These are phyloP conservation scores for Barnettozyma siamensis DNA, from an alignment of 805 yeast genomes.

Conservation along the genomic window DNA sequence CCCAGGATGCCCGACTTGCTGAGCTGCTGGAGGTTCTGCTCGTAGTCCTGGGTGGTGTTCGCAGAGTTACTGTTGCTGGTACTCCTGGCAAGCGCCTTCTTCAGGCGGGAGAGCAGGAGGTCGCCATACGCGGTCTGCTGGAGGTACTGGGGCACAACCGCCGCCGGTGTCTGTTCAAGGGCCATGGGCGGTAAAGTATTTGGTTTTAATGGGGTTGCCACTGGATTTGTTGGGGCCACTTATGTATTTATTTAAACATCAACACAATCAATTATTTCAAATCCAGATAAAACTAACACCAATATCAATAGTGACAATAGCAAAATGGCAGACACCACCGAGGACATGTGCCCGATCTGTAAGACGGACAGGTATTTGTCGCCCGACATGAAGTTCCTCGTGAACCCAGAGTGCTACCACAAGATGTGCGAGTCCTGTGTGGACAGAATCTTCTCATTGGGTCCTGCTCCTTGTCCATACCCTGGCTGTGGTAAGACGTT, in stretches of 20 bases:
- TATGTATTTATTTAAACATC: too few species aligned
- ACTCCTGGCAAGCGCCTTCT: neutral
- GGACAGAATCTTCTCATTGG: slow-evolving; percentile 86
- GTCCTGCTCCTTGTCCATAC: slow-evolving; percentile 97
- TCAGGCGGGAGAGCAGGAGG: neutral
- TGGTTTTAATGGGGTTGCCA: too few species aligned
- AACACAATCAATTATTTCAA: too few species aligned
- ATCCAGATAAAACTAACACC: too few species aligned
- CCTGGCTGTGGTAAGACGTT: slow-evolving; percentile 83
- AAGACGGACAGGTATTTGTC: slow-evolving; percentile 90
- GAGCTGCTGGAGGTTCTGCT: neutral
- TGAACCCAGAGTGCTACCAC: slow-evolving; percentile 97
- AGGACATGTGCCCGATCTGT: slow-evolving; percentile 96
- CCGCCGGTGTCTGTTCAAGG: neutral
- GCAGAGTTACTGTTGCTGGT: neutral
- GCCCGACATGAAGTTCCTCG: slow-evolving; percentile 86
- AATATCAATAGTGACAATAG: neutral
- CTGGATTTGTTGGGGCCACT: too few species aligned
- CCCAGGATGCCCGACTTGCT: slow-evolving; percentile 1
- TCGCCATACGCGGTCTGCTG: slow-evolving; percentile 2
- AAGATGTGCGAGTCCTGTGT: slow-evolving; percentile 97
- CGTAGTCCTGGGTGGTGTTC: neutral
- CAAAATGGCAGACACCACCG: slow-evolving; percentile 22
- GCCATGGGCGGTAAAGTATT: too few species aligned
- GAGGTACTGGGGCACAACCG: slow-evolving; percentile 5